Conservation (phyloP, 176 grass and related monocot genomes). For the Avena atlantica region DNA sequence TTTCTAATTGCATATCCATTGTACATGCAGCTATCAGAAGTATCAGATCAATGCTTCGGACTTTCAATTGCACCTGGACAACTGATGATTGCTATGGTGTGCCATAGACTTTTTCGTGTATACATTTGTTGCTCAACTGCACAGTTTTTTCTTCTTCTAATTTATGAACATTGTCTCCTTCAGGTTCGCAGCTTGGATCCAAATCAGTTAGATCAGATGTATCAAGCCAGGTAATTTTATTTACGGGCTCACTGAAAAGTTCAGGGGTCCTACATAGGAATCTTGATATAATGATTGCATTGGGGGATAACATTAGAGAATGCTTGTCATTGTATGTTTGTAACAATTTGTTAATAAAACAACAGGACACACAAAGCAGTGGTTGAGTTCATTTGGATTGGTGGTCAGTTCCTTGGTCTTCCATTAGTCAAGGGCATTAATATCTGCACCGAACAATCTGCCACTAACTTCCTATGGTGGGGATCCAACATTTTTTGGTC, state of each 20-base stretch:
- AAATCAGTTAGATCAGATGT: constrained; percentile 86
- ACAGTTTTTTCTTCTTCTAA: not conserved
- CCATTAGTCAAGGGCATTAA: constrained; percentile 49
- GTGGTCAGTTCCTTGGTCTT: constrained; percentile 70
- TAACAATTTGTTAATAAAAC: constrained; percentile 34
- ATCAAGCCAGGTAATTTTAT: constrained; percentile 81
- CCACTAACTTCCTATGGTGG: constrained; percentile 56
- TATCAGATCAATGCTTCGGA: constrained; percentile 82
- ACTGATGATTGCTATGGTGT: constrained; percentile 87
- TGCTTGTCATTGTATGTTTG: not conserved
- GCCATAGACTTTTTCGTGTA: constrained; percentile 36
- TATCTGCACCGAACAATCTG: constrained; percentile 34
- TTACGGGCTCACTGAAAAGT: constrained; percentile 27
- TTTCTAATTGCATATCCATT: constrained; percentile 49
- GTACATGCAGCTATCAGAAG: constrained; percentile 70
- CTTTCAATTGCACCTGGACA: constrained; percentile 81
- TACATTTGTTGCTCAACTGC: constrained; percentile 45
- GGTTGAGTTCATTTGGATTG: constrained; percentile 61
- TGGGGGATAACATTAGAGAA: constrained; percentile 8
- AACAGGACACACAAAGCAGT: constrained; percentile 45
- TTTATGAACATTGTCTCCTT: constrained; percentile 34
- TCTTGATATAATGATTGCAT: constrained; percentile 10
- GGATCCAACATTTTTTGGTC: constrained; percentile 69
- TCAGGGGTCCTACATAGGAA: not conserved
- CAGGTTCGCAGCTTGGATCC: constrained; percentile 79